Evolutionary conservation across 768 basidiomycete species (phyloP), one percentile per base, ranked within the genome.

Genomic region (Termitomyces sp.): DNA sequence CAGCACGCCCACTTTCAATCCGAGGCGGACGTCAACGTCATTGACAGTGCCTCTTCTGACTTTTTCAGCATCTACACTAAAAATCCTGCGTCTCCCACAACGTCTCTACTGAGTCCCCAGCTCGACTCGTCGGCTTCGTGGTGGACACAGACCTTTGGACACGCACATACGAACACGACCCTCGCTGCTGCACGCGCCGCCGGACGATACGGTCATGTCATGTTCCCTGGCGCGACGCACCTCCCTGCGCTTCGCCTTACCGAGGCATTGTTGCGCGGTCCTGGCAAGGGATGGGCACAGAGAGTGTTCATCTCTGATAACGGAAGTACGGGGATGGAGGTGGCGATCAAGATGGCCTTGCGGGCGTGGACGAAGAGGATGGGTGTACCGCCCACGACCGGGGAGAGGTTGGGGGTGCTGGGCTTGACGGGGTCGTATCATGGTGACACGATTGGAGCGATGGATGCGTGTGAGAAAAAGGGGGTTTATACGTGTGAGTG

Each of bases 271-370:
- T 74, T 96, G 18, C 71, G 82, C 28, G 92, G 91, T 1, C 94
- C 96, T 4, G 96, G 96, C 0, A 82, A 81, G 61, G 91, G 89
- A 2, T 98, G 96, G 96, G 96, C 96, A 1, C 82, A 85, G 8
- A 85, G 93, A 20, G 96, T 86, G 3, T 98, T 96, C 76, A 94
- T 91, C 74, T 92, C 92, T 6, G 96, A 98, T 69, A 90, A 98
- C 65, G 96, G 96, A 15, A 93, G 94, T 22, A 98, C 96, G 0
- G 96, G 88, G 7, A 96, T 96, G 88, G 96, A 98, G 71, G 89
- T 96, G n/a, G 96, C 94, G 12, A 76, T 98, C 61, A 98, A 98
- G 74, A 98, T 98, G 96, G 96, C 94, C 0, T 74, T 98, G 46
- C 82, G 95, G 28, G 86, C 89, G 2, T 89, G 81, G 63, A 76